A percentile compares a stretch with the other conserved stretches of the same genome.
These are phyloP conservation scores for Isoetes taiwanensis DNA, from an alignment of 75 land plant species.

Conservation along the genomic window DNA sequence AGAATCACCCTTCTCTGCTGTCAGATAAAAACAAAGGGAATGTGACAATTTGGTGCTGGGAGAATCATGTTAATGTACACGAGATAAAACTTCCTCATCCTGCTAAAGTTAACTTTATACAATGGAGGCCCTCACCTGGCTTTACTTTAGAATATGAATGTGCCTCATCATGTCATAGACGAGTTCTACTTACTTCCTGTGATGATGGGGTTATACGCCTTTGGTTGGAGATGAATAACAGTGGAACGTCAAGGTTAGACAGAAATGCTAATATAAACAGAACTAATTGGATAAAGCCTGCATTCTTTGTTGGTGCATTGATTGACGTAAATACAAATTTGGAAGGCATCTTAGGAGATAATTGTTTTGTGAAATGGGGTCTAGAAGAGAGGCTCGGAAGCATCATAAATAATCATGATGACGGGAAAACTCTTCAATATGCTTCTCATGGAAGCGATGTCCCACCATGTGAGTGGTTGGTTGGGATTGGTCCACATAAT, in stretches of 20 bases:
- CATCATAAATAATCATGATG: not conserved
- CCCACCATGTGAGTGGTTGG: constrained; percentile 73
- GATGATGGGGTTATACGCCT: constrained; percentile 77
- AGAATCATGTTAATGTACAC: constrained; percentile 24
- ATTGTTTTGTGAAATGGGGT: constrained; percentile 64
- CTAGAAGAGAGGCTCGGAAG: constrained; percentile 24
- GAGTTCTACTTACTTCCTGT: constrained; percentile 68
- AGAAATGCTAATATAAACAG: not conserved
- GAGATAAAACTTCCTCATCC: constrained; percentile 59
- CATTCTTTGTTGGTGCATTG: constrained; percentile 66
- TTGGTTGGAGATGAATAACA: constrained; percentile 77
- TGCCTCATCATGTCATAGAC: constrained; percentile 11
- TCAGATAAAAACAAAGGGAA: constrained; percentile 8
- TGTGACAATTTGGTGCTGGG: constrained; percentile 49
- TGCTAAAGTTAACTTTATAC: constrained; percentile 47
- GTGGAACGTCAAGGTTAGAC: constrained; percentile 24
- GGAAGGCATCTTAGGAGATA: constrained; percentile 48
- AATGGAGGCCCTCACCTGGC: constrained; percentile 68
- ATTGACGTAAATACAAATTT: constrained; percentile 56
- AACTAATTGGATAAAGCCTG: constrained; percentile 18
- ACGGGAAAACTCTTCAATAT: no score
- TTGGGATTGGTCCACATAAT: constrained; percentile 55
- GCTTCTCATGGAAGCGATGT: constrained; percentile 12
- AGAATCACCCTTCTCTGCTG: not conserved
- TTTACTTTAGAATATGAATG: constrained; percentile 1